Percentiles rank a stretch among this genome's conserved stretches.
Conservation (phyloP, 768 basidiomycete genomes). For the Suillus cothurnatus region DNA sequence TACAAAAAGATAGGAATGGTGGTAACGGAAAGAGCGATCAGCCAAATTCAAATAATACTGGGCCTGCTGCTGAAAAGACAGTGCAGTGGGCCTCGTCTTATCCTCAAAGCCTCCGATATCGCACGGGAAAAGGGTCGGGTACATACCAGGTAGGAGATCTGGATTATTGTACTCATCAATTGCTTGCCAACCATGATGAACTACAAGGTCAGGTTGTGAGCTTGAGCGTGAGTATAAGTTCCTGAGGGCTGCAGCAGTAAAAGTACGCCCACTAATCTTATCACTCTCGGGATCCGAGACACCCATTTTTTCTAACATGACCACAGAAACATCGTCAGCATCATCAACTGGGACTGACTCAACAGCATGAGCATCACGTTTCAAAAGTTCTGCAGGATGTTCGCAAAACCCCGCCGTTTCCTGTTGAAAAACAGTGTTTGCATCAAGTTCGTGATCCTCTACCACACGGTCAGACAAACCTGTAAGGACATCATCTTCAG, state of each 20-base stretch:
- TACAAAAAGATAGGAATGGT: conserved; percentile 30
- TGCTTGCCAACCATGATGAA: conserved; percentile 19
- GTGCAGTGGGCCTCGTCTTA: neutral
- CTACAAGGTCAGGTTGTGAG: conserved; percentile 21
- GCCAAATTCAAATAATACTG: conserved; percentile 24
- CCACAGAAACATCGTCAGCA: too few relatives aligned
- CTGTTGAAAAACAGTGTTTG: conserved; percentile 18
- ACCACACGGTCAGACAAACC: conserved; percentile 15
- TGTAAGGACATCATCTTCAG: neutral
- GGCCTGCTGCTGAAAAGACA: conserved; percentile 26
- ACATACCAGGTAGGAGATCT: conserved; percentile 30
- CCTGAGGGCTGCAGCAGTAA: conserved; percentile 24
- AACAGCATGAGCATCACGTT: too few relatives aligned
- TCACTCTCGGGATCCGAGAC: too few relatives aligned
- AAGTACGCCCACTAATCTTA: conserved; percentile 14
- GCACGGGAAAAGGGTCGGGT: conserved; percentile 32
- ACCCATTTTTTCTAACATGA: too few relatives aligned
- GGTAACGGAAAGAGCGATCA: conserved; percentile 25
- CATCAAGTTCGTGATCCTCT: conserved; percentile 15
- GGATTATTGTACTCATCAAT: conserved; percentile 34
- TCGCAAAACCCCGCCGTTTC: conserved; percentile 31
- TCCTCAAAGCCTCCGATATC: conserved; percentile 35
- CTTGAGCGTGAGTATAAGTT: conserved; percentile 16
- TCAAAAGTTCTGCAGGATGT: conserved; percentile 20
- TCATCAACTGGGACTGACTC: too few relatives aligned